Evolutionary conservation across 768 basidiomycete species (phyloP), one percentile per base, ranked within the genome.

Genomic region (Chlorophyllum brunneum): DNA sequence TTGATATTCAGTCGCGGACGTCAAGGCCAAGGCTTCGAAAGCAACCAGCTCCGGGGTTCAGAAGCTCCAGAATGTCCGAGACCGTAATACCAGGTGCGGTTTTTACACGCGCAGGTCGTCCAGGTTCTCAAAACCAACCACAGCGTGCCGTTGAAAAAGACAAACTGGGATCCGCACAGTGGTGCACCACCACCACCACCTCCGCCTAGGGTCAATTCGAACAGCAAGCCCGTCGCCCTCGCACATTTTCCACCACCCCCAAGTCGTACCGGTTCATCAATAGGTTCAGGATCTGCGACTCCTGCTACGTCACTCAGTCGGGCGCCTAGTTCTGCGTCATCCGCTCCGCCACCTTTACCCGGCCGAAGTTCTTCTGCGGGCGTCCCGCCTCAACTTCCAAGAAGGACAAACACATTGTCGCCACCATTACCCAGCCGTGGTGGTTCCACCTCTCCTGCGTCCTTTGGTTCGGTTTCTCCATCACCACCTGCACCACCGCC

Each of bases 91-190:
- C 6, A 80, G 78, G 78, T 74, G 54, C 46, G 65, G 51, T 48
- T 31, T 27, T 10, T 30, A 8, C 24, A 20, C 20, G 4, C 4
- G 7, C 36, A 33, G 30, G n/a, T 27, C 13, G 27, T 7, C 18
- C 22, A 6, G 22, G 15, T 36, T 27, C 22, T 39, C 20, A 34
- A 39, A 51, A 43, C 18, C 38, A 33, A 47, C 16, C 2, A 54
- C n/a, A 85, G 85, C 58, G 67, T 74, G 5, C 76, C 85, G 2
- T 65, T 85, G 61, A 78, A 77, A 52, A 80, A 81, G 51, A 79
- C 81, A 6, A 83, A 77, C 56, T 86, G 83, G 82, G 78, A 86
- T 63, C 82, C 71, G 31, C 75, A 79, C 54, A 80, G 76, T 59
- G 79, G 77, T 22, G 66, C 70, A n/a, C 68, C 75, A 5, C 74